Percentiles rank a stretch among this genome's conserved stretches.
Evolutionary conservation across 768 basidiomycete species (phyloP).

Genomic region (Boletellus ananas): DNA sequence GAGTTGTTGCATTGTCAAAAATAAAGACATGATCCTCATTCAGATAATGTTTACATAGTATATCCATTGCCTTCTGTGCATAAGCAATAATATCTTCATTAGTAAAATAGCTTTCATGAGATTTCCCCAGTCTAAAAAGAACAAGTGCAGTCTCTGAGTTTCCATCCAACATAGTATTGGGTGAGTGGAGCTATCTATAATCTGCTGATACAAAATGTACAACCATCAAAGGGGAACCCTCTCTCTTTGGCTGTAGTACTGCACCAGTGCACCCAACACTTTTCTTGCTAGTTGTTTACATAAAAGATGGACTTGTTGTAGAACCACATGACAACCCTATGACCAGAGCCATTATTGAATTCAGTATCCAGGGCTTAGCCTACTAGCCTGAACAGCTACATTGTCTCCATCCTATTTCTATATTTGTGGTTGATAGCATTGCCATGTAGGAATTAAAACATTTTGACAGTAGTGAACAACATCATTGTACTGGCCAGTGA

Average conservation of each 20-base stretch:
- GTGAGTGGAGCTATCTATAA: not conserved
- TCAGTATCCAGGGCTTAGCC: too few relatives aligned
- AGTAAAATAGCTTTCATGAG: not conserved
- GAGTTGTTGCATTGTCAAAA: conserved; percentile 28
- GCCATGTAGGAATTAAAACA: not conserved
- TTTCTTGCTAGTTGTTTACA: not conserved
- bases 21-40: conserved; percentile 13
- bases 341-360: not conserved
- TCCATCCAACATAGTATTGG: too few relatives aligned
- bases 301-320: conserved; percentile 2
- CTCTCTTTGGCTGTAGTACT: not conserved
- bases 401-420: not conserved
- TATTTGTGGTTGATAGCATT: not conserved
- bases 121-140: not conserved
- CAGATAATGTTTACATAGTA: conserved; percentile 17
- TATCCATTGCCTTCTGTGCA: conserved; percentile 27
- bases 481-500: not conserved
- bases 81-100: not conserved
- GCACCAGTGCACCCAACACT: not conserved
- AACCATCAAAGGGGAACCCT: conserved; percentile 2
- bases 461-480: not conserved
- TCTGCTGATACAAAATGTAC: conserved; percentile 1
- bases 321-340: not conserved
- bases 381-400: too few relatives aligned
- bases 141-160: not conserved